Percentiles rank a stretch among this genome's conserved stretches.
Evolutionary conservation across 306 rosid genomes (phyloP).

Genomic region (Acacia confusa): DNA sequence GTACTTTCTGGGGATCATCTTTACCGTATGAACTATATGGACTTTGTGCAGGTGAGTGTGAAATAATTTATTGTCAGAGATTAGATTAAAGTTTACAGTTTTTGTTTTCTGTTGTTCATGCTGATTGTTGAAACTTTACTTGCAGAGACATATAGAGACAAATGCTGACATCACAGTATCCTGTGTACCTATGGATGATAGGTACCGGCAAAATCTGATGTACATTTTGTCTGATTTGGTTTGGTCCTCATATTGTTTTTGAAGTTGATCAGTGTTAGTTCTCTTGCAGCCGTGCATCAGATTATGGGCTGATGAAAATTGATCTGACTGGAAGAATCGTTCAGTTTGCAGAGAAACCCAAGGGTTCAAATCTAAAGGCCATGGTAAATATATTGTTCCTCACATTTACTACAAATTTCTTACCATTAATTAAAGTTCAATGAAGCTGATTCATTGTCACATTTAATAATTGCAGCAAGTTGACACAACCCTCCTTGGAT

Average conservation of each 20-base stretch:
- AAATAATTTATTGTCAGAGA: neutral
- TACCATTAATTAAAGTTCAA: neutral
- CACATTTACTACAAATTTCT: neutral
- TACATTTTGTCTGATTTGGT: neutral
- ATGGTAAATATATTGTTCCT: constrained; percentile 58
- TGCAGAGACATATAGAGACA: constrained; percentile 68
- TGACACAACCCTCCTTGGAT: constrained; percentile 81
- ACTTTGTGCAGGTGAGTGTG: constrained; percentile 64
- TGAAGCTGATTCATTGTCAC: constrained; percentile 21
- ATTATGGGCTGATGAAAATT: constrained; percentile 89
- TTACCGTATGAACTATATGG: constrained; percentile 87
- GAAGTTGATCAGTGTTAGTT: constrained; percentile 27
- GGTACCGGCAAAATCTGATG: constrained; percentile 38
- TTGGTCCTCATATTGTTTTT: constrained; percentile 18
- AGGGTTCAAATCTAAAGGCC: constrained; percentile 80
- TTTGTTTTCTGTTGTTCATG: constrained; percentile 5
- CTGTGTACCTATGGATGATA: constrained; percentile 79
- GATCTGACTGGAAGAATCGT: constrained; percentile 63
- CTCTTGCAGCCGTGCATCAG: constrained; percentile 82
- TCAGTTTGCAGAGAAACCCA: constrained; percentile 92
- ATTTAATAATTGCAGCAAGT: constrained; percentile 64
- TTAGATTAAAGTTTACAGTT: neutral
- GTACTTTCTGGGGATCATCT: constrained; percentile 89
- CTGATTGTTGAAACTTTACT: constrained; percentile 14
- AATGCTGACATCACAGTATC: constrained; percentile 88